Conservation (phyloP, 2,329 filamentous ascomycete genomes). For the Penicillium capsulatum region DNA sequence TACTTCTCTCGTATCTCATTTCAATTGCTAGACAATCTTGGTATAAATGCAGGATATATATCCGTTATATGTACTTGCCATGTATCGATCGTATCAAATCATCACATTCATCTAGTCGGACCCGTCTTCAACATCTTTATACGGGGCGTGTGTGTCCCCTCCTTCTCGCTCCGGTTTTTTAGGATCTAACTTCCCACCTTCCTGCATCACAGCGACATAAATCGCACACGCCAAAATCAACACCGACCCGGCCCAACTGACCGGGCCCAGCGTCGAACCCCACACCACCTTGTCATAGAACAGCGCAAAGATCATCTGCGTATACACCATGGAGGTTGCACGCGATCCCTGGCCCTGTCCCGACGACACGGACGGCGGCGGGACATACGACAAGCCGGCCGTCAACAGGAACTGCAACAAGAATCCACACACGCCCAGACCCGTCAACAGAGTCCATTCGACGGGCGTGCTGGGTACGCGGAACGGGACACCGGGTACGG, state of each 20-base stretch:
- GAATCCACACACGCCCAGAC: conserved; percentile 71
- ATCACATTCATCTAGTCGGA: too few relatives aligned
- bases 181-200: conserved; percentile 23
- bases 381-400: conserved; percentile 68
- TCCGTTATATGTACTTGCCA: too few relatives aligned
- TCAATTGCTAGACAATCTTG: too few relatives aligned
- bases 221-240: conserved; percentile 63
- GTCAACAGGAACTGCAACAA: conserved; percentile 83
- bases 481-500: conserved; percentile 55
- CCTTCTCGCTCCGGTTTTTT: neutral
- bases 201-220: conserved; percentile 58
- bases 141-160: neutral
- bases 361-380: conserved; percentile 41
- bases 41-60: too few relatives aligned
- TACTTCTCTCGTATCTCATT: too few relatives aligned
- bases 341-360: conserved; percentile 36
- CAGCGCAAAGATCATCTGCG: conserved; percentile 66
- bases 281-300: conserved; percentile 62
- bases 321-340: conserved; percentile 65
- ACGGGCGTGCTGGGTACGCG: conserved; percentile 50
- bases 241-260: conserved; percentile 58
- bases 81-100: too few relatives aligned
- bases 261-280: conserved; percentile 53
- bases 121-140: conserved; percentile 5
- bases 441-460: conserved; percentile 64